Conservation (phyloP, 179 eudicot genomes). For the Patellifolia procumbens region DNA sequence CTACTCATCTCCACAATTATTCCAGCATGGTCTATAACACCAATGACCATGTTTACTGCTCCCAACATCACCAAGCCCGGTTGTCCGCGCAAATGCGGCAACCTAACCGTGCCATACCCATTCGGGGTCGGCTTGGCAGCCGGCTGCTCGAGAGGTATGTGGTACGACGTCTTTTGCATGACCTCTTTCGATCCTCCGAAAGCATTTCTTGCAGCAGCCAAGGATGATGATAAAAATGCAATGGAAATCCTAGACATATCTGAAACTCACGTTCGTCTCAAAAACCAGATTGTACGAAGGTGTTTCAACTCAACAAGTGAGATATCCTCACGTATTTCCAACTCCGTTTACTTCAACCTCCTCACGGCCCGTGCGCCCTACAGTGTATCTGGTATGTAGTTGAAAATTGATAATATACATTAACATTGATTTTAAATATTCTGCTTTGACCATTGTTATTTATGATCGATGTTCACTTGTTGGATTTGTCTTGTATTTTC, state of each 20-base stretch:
- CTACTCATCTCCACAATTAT: neutral
- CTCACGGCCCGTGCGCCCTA: neutral
- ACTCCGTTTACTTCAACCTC: neutral
- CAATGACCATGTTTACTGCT: neutral
- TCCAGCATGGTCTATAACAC: neutral
- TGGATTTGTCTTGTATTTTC: too few species aligned
- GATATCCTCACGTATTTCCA: neutral
- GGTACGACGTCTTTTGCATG: slow-evolving; percentile 13
- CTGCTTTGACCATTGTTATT: too few species aligned
- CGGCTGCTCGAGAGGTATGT: slow-evolving; percentile 9
- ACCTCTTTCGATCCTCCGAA: slow-evolving; percentile 15
- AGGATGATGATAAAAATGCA: neutral
- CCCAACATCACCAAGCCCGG: slow-evolving; percentile 16
- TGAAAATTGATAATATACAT: too few species aligned
- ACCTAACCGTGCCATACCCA: slow-evolving; percentile 23
- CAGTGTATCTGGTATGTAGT: neutral
- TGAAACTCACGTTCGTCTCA: slow-evolving; percentile 13
- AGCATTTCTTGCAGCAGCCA: slow-evolving; percentile 8
- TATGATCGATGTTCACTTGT: too few species aligned
- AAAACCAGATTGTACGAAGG: neutral
- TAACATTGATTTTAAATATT: too few species aligned
- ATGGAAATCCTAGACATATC: slow-evolving; percentile 12
- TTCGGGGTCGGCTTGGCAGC: slow-evolving; percentile 21
- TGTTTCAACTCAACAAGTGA: neutral
- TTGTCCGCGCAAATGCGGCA: slow-evolving; percentile 20